Conservation (phyloP, 2,329 filamentous ascomycete genomes). For the Fusarium fujikuroi region DNA sequence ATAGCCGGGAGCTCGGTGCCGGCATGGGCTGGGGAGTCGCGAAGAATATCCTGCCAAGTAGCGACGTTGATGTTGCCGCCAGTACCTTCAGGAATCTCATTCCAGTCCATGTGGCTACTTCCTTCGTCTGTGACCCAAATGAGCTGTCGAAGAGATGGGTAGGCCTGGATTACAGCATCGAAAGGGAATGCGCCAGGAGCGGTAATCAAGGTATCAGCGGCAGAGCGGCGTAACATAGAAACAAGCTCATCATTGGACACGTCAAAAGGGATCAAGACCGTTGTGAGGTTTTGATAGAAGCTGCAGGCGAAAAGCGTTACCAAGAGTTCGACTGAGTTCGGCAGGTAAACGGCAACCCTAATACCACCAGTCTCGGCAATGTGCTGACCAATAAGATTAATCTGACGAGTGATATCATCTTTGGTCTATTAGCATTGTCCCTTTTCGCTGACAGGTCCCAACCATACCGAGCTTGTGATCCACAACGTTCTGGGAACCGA, state of each 20-base stretch:
- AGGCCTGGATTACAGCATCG: constrained; percentile 74
- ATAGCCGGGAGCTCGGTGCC: constrained; percentile 72
- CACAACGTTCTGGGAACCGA: constrained; percentile 77
- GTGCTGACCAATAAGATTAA: constrained; percentile 85
- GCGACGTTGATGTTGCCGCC: constrained; percentile 80
- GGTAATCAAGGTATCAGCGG: constrained; percentile 84
- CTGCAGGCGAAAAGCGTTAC: constrained; percentile 85
- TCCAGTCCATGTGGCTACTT: constrained; percentile 95
- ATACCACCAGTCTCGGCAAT: constrained; percentile 76
- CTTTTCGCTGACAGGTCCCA: background rate
- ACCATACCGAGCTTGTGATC: constrained; percentile 73
- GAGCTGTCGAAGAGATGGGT: constrained; percentile 77
- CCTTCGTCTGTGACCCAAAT: constrained; percentile 95
- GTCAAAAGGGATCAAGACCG: constrained; percentile 87
- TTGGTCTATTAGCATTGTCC: constrained; percentile 12
- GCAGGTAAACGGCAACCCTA: constrained; percentile 88
- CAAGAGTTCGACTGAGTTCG: constrained; percentile 92
- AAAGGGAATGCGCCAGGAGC: constrained; percentile 89
- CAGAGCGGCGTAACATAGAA: constrained; percentile 76
- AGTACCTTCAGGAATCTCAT: constrained; percentile 82
- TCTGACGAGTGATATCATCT: constrained; percentile 83
- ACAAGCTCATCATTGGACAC: constrained; percentile 75
- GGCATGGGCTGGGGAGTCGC: constrained; percentile 70
- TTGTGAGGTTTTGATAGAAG: constrained; percentile 83
- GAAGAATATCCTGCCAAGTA: constrained; percentile 93